Evolutionary conservation across 2,329 filamentous ascomycete genomes (phyloP), one percentile per base, ranked within the genome.

Genomic region (Hypoxylon sp.): DNA sequence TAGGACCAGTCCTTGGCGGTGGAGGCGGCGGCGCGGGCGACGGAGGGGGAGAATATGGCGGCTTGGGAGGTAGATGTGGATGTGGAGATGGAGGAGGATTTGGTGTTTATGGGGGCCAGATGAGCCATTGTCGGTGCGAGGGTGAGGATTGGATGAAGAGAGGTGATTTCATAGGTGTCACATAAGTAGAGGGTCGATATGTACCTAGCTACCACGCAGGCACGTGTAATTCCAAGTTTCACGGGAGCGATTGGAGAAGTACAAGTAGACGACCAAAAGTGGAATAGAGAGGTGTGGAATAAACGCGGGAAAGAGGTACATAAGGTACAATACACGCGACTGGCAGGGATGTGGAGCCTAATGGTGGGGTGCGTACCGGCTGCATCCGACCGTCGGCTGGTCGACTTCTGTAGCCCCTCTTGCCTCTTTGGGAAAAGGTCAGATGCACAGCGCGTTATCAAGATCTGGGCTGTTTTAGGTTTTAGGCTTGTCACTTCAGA

Each of bases 1-100:
- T 92, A 94, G 61, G 90, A 91, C 95, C 95, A 98, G 81, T 98
- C 95, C 77, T 95, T 95, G 51, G 94, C 92, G 70, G 92, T 90
- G 11, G 92, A 92, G 69, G 92, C 92, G 73, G 93, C 92, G 68
- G 92, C 90, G 66, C 93, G 91, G 58, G 89, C 89, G 33, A 90
- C 82, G 0, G 89, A 90, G 11, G 90, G 90, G 3, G 90, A 91
- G 81, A 91, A 92, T 63, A 92, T 90, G 68, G 89, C 88, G 11
- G 85, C 77, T 48, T 73, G 69, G 20, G 50, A 53, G 14, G 46
- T 14, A 49, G 35, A 25, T 25, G 25, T 25, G 25, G 25, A 25
- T 25, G 25, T 25, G 25, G 25, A 25, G 25, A 25, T 6, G 35
- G 14, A 17, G 46, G 27, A 27, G 3, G 27, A 30, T n/a, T 14